Evolutionary conservation across 495 filamentous ascomycete species (phyloP), one percentile per base, ranked within the genome.

Genomic region (Massariosphaeria phaeospora): DNA sequence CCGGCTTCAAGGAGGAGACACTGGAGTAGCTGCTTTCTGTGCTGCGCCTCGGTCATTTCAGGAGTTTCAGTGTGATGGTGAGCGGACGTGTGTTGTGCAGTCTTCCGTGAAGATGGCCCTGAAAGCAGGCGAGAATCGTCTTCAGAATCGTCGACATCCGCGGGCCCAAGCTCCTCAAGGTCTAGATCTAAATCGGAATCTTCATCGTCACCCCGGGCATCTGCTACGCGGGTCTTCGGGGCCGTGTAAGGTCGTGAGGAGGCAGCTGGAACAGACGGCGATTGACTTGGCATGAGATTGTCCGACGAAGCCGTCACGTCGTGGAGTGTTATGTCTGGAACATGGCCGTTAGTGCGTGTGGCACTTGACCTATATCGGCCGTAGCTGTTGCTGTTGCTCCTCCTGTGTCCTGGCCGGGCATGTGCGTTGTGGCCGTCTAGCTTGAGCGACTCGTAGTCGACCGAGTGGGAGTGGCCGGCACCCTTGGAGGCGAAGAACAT

Each of bases 1-100:
- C 71, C 70, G 21, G 70, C 70, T 62, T 73, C 71, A 15, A 73
- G 68, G 21, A 73, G 63, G 12, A 73, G 62, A 84, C 84, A 45
- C 81, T 73, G 71, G 11, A 72, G 69, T 20, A 72, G 40, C 1
- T 60, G 48, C 26, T 71, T 69, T 36, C 68, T 64, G 21, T 70
- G 67, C 20, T 62, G 49, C 8, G 57, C 53, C 27, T 57, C 63
- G 17, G 57, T 57, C 31, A 55, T 53, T 20, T 44, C 38, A 20
- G 31, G 13, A 51, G 59, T 39, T 25, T 36, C 35, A 15, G 44
- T 17, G 44, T 5, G 3, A 27, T 23, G 5, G 27, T 29, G 29
- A 29, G 50, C 18, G 44, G 35, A 21, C 35, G 38, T 7, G 25
- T 38, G 46, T 11, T 54, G 31, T 9, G 17, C 13, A 15, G 49